Evolutionary conservation across 2,329 filamentous ascomycete genomes (phyloP).

Genomic region (Sporothrix curviconia): DNA sequence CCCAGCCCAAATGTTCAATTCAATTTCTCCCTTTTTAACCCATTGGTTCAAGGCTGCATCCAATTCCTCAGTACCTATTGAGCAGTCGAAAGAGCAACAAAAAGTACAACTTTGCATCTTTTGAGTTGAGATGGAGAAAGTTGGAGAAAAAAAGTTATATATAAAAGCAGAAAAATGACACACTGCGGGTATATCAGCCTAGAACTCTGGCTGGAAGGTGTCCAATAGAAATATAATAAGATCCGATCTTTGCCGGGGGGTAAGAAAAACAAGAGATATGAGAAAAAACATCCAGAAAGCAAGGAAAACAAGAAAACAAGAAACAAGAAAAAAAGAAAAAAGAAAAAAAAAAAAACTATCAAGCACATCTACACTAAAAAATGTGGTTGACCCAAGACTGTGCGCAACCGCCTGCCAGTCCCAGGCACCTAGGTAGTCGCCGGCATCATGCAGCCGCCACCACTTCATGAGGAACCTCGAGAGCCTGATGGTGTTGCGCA

Average conservation of each 20-base stretch:
- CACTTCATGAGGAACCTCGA: slow-evolving; percentile 50
- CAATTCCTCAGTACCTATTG: no score
- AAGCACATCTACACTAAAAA: slow-evolving; percentile 24
- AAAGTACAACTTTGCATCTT: background rate
- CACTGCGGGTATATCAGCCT: no score
- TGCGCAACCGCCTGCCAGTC: slow-evolving; percentile 56
- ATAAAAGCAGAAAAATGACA: background rate
- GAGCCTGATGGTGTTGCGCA: slow-evolving; percentile 51
- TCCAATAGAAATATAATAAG: no score
- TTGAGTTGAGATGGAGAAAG: background rate
- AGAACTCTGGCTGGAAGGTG: no score
- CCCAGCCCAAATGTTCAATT: no score
- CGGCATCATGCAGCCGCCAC: slow-evolving; percentile 52
- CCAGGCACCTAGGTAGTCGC: slow-evolving; percentile 54
- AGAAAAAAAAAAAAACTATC: background rate
- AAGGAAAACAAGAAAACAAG: background rate
- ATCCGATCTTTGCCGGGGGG: no score
- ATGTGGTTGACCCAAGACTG: slow-evolving; percentile 51
- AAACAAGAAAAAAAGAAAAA: background rate
- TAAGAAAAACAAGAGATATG: background rate
- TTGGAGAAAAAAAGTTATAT: background rate
- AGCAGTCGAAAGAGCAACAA: no score
- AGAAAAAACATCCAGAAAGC: background rate
- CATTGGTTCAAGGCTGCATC: no score
- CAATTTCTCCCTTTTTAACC: background rate